Base-by-base conservation (phyloP, 78 protist genomes). In the Isochrysis galbana region DNA sequence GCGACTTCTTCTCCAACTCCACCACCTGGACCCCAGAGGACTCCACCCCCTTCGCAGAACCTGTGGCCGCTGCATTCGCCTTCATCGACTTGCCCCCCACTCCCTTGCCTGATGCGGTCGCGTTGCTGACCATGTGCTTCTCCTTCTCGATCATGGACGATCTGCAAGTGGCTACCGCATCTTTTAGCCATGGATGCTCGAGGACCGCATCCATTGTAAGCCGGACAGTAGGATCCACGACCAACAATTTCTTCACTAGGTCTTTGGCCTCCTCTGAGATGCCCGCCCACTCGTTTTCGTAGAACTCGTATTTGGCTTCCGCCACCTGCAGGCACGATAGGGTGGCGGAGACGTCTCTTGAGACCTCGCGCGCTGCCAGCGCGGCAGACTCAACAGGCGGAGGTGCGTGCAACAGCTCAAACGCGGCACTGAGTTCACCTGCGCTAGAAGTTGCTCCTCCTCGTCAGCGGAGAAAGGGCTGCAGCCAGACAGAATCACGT, bases 191-290 rank as follows among this genome's bases (percentile, higher is more conserved):
- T 22, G 74, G 82, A 34, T 67, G 78, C 51, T n/a, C 2, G 10
- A 88, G 47, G 36, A 97, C 95, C 36, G 96, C 96, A 54, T 47
- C 80, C 41, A 98, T 93, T 32, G 99, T 95, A 70, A 95, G 91
- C 32, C 99, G 91, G 74, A 89, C 89, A 17, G 95, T 90, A 5
- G 99, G 99, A 10, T 98, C 98, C 5, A 97, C 98, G 22, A 91
- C 88, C n/a, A 98, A 95, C 97, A 98, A 94, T 48, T 21, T 61
- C 74, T 32, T 3, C 36, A 61, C 26, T 10, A 61, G n/a, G 74
- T 22, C 84, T 29, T 77, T 77, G 4, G 47, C 44, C 0, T 77
- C 47, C 84, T 77, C 84, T 23, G 84, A 77, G 34, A 77, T 46
- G 46, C 1, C 22, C 84, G 34, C 22, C 84, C 84, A 77, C 46